These are phyloP conservation scores for Candida arabinofermentans DNA, from an alignment of 805 yeast genomes.

Conservation along the genomic window DNA sequence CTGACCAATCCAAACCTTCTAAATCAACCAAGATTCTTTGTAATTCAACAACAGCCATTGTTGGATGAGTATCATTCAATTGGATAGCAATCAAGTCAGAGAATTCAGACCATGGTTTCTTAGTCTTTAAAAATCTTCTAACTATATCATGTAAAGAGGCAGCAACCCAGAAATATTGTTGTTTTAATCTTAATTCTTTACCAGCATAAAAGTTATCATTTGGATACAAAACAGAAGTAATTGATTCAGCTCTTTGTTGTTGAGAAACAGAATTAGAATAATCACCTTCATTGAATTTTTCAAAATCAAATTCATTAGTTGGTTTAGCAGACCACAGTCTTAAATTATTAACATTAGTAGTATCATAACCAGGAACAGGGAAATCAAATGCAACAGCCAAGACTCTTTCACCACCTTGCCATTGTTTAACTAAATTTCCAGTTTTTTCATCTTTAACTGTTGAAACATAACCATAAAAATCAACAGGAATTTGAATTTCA, in stretches of 20 bases:
- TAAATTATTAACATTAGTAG: conserved; percentile 79
- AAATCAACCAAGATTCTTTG: conserved; percentile 82
- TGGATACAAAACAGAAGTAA: conserved; percentile 90
- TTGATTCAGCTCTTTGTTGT: conserved; percentile 87
- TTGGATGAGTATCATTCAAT: conserved; percentile 92
- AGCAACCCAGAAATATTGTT: conserved; percentile 95
- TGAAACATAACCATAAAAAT: conserved; percentile 79
- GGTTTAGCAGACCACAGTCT: conserved; percentile 90
- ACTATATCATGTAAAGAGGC: conserved; percentile 90
- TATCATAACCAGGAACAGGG: conserved; percentile 89
- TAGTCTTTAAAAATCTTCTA: conserved; percentile 79
- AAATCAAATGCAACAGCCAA: conserved; percentile 87
- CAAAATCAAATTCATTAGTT: conserved; percentile 85
- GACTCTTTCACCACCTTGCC: conserved; percentile 89
- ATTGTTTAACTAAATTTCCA: conserved; percentile 54
- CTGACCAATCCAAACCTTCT: conserved; percentile 76
- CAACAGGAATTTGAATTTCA: conserved; percentile 86
- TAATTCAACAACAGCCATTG: conserved; percentile 84
- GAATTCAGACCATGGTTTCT: conserved; percentile 75
- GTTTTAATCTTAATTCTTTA: conserved; percentile 87
- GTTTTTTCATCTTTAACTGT: conserved; percentile 49
- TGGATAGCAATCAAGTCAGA: conserved; percentile 88
- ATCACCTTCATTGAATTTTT: conserved; percentile 88
- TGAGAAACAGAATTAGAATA: conserved; percentile 77
- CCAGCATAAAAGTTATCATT: conserved; percentile 91